Percentiles rank a stretch among this genome's conserved stretches.
Conservation (phyloP, 371 early-diverging fungal species). For the Apophysomyces trapeziformis region DNA sequence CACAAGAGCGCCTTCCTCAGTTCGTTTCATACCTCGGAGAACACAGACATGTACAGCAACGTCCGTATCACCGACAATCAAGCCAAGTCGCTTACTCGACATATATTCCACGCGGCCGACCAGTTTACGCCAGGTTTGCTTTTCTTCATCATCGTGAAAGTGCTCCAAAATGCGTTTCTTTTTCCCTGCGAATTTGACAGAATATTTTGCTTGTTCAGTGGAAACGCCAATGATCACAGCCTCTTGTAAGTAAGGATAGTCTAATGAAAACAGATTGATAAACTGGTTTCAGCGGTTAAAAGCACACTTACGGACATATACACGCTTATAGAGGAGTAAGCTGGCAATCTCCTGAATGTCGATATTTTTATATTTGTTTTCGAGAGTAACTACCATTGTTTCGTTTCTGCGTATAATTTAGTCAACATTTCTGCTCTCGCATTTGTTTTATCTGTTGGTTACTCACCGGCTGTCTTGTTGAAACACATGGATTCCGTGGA, state of each 20-base stretch:
- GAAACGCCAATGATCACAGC: constrained; percentile 77
- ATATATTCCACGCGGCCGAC: constrained; percentile 61
- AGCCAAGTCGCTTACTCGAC: constrained; percentile 65
- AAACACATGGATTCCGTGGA: constrained; percentile 87
- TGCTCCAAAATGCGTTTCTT: constrained; percentile 49
- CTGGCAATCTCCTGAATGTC: constrained; percentile 57
- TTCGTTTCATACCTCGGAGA: constrained; percentile 73
- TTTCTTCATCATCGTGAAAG: constrained; percentile 53
- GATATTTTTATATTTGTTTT: constrained; percentile 55
- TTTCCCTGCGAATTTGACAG: constrained; percentile 48
- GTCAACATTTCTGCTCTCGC: background rate
- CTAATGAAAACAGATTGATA: constrained; percentile 26
- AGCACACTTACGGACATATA: constrained; percentile 55
- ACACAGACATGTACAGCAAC: constrained; percentile 71
- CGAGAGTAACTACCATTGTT: constrained; percentile 75
- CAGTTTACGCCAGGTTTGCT: constrained; percentile 57
- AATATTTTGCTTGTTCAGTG: constrained; percentile 70
- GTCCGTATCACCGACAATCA: constrained; percentile 72
- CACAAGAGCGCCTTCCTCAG: constrained; percentile 80
- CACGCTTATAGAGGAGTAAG: constrained; percentile 57
- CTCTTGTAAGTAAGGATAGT: constrained; percentile 90
- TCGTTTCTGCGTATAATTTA: constrained; percentile 62
- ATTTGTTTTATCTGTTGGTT: background rate
- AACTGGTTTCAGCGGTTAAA: background rate
- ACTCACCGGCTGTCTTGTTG: constrained; percentile 70